A percentile compares a stretch with the other conserved stretches of the same genome.
Conservation (phyloP, 352 stramenopile species). For the Globisporangium canariense region DNA sequence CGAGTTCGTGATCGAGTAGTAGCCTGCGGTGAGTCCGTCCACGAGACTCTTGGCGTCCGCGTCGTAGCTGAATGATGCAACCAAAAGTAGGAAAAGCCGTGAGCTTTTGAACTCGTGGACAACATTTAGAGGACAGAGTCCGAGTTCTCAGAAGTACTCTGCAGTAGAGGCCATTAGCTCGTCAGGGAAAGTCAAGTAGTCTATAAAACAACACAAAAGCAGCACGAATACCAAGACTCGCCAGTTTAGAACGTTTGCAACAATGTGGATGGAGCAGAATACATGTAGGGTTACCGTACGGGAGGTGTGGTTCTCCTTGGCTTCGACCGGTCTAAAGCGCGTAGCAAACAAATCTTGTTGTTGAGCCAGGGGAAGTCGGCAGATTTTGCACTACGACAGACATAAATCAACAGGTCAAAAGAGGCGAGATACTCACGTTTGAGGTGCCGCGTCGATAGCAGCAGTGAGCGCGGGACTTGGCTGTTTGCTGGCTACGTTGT, state of each 20-base stretch:
- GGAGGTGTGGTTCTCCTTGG: neutral
- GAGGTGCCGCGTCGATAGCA: neutral
- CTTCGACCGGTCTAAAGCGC: conserved; percentile 7
- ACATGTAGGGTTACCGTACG: neutral
- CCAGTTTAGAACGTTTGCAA: too few relatives aligned
- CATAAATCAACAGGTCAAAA: neutral
- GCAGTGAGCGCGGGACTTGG: conserved; percentile 13
- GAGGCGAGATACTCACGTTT: conserved; percentile 5
- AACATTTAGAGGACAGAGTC: too few relatives aligned
- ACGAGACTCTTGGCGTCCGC: conserved; percentile 48
- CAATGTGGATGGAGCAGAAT: neutral
- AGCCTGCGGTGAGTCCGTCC: conserved; percentile 39
- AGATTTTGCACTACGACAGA: neutral
- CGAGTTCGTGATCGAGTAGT: conserved; percentile 65
- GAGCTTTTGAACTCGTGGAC: neutral
- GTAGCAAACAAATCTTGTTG: too few relatives aligned
- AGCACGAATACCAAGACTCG: too few relatives aligned
- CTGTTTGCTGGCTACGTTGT: conserved; percentile 17
- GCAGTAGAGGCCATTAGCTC: neutral
- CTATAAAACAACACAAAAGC: neutral
- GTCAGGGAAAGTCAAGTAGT: conserved; percentile 12
- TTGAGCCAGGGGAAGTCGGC: too few relatives aligned
- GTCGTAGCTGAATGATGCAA: conserved; percentile 24
- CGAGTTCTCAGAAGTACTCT: conserved; percentile 2
- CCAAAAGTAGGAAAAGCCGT: neutral